Evolutionary conservation across 306 rosid genomes (phyloP).

Genomic region (Biancaea sappan): DNA sequence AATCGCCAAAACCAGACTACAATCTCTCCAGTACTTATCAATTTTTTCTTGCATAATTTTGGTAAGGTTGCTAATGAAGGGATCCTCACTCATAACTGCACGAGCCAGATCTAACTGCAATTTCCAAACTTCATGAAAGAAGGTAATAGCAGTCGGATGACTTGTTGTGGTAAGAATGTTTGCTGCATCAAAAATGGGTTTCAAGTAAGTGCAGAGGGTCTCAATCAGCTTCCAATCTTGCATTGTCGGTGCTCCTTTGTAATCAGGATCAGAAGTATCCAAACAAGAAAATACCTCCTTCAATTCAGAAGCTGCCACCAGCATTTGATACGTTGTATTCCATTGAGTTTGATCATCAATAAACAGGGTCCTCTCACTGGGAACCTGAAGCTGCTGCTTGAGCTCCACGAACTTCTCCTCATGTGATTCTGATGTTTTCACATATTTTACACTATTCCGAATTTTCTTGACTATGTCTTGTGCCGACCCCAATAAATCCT

Average conservation of each 20-base stretch:
- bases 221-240: slow-evolving; percentile 91
- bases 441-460: slow-evolving; percentile 83
- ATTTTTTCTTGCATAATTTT: slow-evolving; percentile 66
- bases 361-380: slow-evolving; percentile 73
- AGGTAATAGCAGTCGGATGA: slow-evolving; percentile 71
- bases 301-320: slow-evolving; percentile 78
- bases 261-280: slow-evolving; percentile 88
- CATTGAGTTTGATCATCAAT: slow-evolving; percentile 84
- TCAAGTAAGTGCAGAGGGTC: slow-evolving; percentile 68
- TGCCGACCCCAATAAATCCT: slow-evolving; percentile 61
- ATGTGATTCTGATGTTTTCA: slow-evolving; percentile 85
- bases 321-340: slow-evolving; percentile 91
- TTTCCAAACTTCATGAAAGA: slow-evolving; percentile 94
- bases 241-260: slow-evolving; percentile 70
- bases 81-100: slow-evolving; percentile 62
- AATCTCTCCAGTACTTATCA: slow-evolving; percentile 80
- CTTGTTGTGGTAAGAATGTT: slow-evolving; percentile 70
- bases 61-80: slow-evolving; percentile 52
- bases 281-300: slow-evolving; percentile 88
- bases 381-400: slow-evolving; percentile 87
- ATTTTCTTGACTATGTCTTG: slow-evolving; percentile 59
- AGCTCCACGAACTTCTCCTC: slow-evolving; percentile 86
- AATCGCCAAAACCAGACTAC: slow-evolving; percentile 80
- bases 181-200: slow-evolving; percentile 79
- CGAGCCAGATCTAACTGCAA: slow-evolving; percentile 79